Evolutionary conservation across 1,139 yeast species (phyloP).

Genomic region (Geotrichum citri-aurantii): DNA sequence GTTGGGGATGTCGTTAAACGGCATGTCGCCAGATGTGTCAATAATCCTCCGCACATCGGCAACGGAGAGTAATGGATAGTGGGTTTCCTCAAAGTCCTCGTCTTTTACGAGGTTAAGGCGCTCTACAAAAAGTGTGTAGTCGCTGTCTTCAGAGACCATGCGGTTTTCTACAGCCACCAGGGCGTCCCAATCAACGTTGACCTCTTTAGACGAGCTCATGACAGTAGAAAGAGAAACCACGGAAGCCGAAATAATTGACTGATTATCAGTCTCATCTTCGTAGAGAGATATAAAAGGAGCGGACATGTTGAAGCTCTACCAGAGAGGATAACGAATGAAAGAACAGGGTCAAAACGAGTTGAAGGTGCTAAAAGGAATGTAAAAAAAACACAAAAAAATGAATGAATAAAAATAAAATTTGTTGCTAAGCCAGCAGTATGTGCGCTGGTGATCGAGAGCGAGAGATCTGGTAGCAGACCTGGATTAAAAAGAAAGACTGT

Average conservation of each 20-base stretch:
- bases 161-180: conserved; percentile 14
- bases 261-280: conserved; percentile 13
- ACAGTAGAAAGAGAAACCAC: conserved; percentile 3
- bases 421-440: background rate
- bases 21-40: conserved; percentile 11
- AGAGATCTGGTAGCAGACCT: background rate
- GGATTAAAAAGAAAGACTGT: background rate
- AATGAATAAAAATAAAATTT: background rate
- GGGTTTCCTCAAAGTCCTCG: conserved; percentile 17
- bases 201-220: background rate
- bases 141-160: conserved; percentile 11
- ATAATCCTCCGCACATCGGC: conserved; percentile 10
- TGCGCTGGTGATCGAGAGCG: background rate
- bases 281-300: conserved; percentile 10
- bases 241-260: conserved; percentile 10
- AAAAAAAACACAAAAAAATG: background rate
- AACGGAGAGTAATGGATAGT: conserved; percentile 4
- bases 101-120: conserved; percentile 11
- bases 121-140: conserved; percentile 14
- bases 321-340: conserved; percentile 8
- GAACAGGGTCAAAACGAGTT: background rate
- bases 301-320: conserved; percentile 15
- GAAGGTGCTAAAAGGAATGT: conserved; percentile 6
- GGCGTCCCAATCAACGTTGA: conserved; percentile 15
- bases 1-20: conserved; percentile 28